Evolutionary conservation across 2,329 filamentous ascomycete species (phyloP), one percentile per base, ranked within the genome.

Genomic region (Chrysosporium keratinophilum): DNA sequence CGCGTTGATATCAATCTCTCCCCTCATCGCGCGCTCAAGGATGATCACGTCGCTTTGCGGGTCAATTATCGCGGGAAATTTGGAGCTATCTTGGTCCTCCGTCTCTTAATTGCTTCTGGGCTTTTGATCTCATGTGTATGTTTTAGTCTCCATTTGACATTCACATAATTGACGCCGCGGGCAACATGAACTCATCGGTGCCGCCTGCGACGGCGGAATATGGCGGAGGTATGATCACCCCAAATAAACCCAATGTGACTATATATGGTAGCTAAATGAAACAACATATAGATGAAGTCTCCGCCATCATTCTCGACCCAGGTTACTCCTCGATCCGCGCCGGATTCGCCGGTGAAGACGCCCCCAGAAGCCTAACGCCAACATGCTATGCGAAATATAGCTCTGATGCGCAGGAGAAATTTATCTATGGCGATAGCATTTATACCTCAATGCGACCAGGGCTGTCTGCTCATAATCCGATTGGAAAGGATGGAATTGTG

Each of bases 341-440:
- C 56, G 93, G 93, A 55, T 98, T 97, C 66, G 94, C 94, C 11
- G 93, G 94, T 66, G 94, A 98, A 79, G 93, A 98, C 73, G 85
- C 89, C 0, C 93, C 93, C 62, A 97, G 97, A 75, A 89, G 88
- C 31, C 83, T 97, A 54, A 79, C 95, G 55, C 90, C 91, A 28
- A 93, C 89, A 43, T 88, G 86, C 74, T 98, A 98, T 73, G 90
- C 87, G 57, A 76, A 77, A 69, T 71, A 74, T 58, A 73, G 74
- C 54, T 71, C 69, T 54, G 71, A 76, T 43, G 74, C 72, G 20
- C 76, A 78, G 48, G 76, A 82, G 54, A 76, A 77, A 59, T 71
- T 77, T 33, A 70, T 93, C 56, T 97, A 90, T 64, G 93, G 93
- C 72, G 94, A 98, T 68, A 91, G 96, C 70, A 83, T 85, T 60